Evolutionary conservation across 306 rosid genomes (phyloP).

Genomic region (Castanea crenata): DNA sequence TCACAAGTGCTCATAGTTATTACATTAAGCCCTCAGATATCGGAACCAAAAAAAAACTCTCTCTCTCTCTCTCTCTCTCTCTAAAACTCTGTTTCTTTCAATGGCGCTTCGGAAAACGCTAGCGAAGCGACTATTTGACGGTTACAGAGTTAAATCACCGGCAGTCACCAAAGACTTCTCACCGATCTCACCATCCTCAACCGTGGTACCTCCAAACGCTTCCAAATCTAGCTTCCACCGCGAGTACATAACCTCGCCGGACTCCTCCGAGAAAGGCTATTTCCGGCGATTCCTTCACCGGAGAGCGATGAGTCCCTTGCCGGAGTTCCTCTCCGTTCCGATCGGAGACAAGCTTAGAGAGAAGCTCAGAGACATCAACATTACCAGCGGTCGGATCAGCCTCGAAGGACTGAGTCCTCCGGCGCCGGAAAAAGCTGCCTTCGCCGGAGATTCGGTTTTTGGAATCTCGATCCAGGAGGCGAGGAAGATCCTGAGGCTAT

Average conservation of each 20-base stretch:
- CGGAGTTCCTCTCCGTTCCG: constrained; percentile 53
- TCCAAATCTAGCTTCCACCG: constrained; percentile 35
- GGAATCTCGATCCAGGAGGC: constrained; percentile 53
- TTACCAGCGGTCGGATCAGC: not conserved
- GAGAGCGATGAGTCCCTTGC: constrained; percentile 31
- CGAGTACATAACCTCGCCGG: constrained; percentile 34
- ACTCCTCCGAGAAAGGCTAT: constrained; percentile 27
- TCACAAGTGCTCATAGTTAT: not conserved
- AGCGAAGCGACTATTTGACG: constrained; percentile 31
- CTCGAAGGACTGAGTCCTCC: not conserved
- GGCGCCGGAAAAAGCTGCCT: not conserved
- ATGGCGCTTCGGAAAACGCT: constrained; percentile 71
- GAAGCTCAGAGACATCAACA: constrained; percentile 32
- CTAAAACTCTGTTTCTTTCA: not conserved
- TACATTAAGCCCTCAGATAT: not conserved
- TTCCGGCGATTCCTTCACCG: constrained; percentile 55
- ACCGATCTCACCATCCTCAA: constrained; percentile 1
- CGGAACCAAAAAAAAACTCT: not conserved
- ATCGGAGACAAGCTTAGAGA: constrained; percentile 56
- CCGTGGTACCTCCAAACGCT: constrained; percentile 22
- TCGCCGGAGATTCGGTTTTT: not conserved
- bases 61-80: not conserved
- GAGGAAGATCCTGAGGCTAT: constrained; percentile 57
- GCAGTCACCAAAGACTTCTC: not conserved
- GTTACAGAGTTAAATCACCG: constrained; percentile 21